Percentiles rank a stretch among this genome's conserved stretches.
phyloP scores from a whole-genome alignment of 1,284 basidiomycete species.

The Trichosporon sp. region DNA sequence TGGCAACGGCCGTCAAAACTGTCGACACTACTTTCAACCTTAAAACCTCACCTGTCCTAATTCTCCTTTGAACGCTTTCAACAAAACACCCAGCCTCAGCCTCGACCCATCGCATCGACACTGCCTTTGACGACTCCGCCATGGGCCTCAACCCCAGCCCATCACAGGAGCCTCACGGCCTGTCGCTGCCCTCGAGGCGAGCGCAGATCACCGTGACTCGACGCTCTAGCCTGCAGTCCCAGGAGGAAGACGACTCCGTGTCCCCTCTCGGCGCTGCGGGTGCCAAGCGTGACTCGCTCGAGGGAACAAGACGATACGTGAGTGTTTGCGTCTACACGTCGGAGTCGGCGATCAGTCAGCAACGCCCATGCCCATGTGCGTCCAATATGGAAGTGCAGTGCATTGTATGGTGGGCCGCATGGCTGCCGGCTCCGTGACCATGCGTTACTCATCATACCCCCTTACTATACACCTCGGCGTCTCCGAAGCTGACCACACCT shows the following conservation, averaged over 20 bases:
- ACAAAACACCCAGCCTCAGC: not conserved
- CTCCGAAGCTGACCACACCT: not conserved
- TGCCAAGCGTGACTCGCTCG: slow-evolving; percentile 13
- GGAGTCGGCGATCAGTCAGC: no score
- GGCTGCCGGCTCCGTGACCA: no score
- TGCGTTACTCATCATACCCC: no score
- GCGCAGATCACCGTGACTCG: slow-evolving; percentile 18
- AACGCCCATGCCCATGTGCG: no score
- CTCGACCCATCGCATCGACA: not conserved
- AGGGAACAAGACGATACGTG: slow-evolving; percentile 22
- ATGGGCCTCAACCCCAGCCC: slow-evolving; percentile 6
- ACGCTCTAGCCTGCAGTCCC: slow-evolving; percentile 13
- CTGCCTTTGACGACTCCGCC: not conserved
- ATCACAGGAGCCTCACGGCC: slow-evolving; percentile 8
- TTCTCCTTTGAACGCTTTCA: not conserved
- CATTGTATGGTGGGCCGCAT: no score
- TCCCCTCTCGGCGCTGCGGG: slow-evolving; percentile 9
- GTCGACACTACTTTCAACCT: slow-evolving; percentile 2
- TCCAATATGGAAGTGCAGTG: no score
- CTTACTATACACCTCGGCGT: no score
- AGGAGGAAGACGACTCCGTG: slow-evolving; percentile 18
- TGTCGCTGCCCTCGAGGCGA: slow-evolving; percentile 16
- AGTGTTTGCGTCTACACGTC: not conserved
- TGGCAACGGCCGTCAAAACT: not conserved
- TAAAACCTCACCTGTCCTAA: not conserved